Evolutionary conservation across 139 green algal genomes (phyloP), one percentile per base, ranked within the genome.

Genomic region (Zygnema cylindricum): DNA sequence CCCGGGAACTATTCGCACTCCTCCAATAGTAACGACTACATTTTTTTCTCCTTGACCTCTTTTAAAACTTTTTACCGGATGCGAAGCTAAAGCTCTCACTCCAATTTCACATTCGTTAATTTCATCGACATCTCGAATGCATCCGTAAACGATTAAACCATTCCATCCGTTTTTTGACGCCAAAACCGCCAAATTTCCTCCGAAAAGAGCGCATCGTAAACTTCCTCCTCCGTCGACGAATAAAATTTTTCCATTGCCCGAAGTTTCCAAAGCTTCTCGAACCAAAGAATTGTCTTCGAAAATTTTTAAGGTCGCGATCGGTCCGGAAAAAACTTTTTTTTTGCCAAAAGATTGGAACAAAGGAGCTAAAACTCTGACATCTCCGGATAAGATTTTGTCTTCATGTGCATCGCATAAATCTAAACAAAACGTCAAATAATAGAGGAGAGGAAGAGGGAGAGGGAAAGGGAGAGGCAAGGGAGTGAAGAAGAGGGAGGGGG

Each of bases 71-170:
- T 90, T 90, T 1, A 77, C 54, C 2, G 85, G 85, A 81, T 85
- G 42, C n/a, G 85, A n/a, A 32, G 35, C 85, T 32, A 90, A 78
- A 1, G 81, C 85, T 33, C 85, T n/a, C 36, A 90, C 85, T 32
- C 82, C 85, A 33, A 90, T 35, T 22, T 89, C 54, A 78, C 85
- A 90, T n/a, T 25, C 81, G 2, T 83, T n/a, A 79, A 99, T 97
- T 93, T 98, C 96, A 21, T 94, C 95, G 1, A 93, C 95, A 93
- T 99, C 97, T 35, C 97, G 90, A 63, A 99, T 96, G 95, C 95
- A 99, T 63, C 97, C 97, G 87, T 98, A 94, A 69, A 99, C 94
- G 84, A 99, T 95, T 88, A 99, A 95, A 71, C 97, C 91, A 11
- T 33, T 43, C 97, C 97, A 99, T 33, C 96, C 96, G 82, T 99